These are phyloP conservation scores for Epichloe festucae DNA, from an alignment of 2,329 filamentous ascomycete genomes.

Conservation along the genomic window DNA sequence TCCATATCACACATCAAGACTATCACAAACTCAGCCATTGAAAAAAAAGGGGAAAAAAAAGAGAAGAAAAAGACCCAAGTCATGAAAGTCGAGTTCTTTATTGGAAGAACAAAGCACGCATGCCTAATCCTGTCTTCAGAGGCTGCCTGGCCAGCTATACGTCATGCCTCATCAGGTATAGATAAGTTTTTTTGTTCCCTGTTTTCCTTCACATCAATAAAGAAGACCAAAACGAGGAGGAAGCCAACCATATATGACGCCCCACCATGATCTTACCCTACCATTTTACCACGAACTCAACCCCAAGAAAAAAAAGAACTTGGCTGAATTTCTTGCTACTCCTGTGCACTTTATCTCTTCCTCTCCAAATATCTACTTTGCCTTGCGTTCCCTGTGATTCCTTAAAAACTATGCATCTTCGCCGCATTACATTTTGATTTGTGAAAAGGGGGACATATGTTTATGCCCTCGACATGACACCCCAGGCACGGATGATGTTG, in stretches of 20 bases:
- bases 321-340: conserved; percentile 1
- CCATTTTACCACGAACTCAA: conserved; percentile 13
- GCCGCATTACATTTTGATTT: conserved; percentile 2
- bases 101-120: conserved; percentile 27
- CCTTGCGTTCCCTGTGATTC: background rate
- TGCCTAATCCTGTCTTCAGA: conserved; percentile 23
- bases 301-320: background rate
- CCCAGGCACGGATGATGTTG: conserved; percentile 97
- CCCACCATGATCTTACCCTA: conserved; percentile 31
- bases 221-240: conserved; percentile 31
- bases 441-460: conserved; percentile 11
- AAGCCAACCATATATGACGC: conserved; percentile 31
- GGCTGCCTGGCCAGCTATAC: conserved; percentile 26
- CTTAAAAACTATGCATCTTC: background rate
- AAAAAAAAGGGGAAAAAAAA: background rate
- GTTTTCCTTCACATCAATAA: conserved; percentile 26
- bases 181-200: conserved; percentile 16
- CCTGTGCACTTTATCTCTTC: background rate
- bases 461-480: conserved; percentile 91
- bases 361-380: background rate
- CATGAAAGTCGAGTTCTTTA: conserved; percentile 21
- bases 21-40: background rate
- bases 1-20: background rate
- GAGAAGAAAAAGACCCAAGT: background rate
- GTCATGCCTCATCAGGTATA: conserved; percentile 22